These are phyloP conservation scores for Choiromyces venosus DNA, from an alignment of 495 filamentous ascomycete genomes.

Conservation along the genomic window DNA sequence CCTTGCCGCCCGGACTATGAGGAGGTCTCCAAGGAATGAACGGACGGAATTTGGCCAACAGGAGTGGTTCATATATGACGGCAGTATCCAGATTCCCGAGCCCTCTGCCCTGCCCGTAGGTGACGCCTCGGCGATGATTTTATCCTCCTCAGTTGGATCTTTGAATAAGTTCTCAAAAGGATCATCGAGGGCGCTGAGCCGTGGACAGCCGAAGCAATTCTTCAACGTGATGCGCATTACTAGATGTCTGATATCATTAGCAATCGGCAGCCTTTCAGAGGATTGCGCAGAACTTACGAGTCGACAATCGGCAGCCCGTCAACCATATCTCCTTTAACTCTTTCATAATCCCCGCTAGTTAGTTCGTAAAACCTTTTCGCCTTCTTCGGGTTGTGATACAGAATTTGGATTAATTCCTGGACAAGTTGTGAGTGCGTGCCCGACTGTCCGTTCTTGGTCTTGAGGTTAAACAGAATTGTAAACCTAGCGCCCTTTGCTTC, in stretches of 20 bases:
- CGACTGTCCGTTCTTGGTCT: neutral
- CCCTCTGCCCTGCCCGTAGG: neutral
- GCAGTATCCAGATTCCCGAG: conserved; percentile 11
- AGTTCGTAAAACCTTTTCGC: conserved; percentile 9
- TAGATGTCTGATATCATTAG: conserved; percentile 6
- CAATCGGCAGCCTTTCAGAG: neutral
- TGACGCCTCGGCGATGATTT: neutral
- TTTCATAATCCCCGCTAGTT: conserved; percentile 6
- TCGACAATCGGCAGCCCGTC: conserved; percentile 18
- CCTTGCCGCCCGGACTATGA: conserved; percentile 12
- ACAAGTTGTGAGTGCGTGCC: conserved; percentile 1
- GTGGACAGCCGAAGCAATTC: conserved; percentile 5
- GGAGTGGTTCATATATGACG: conserved; percentile 22
- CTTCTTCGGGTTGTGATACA: conserved; percentile 15
- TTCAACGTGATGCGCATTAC: neutral
- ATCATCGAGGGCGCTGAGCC: neutral
- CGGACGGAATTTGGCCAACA: conserved; percentile 15
- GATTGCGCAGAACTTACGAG: conserved; percentile 4
- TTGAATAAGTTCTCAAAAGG: no score
- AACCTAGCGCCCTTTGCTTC: neutral
- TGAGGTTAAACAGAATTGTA: neutral
- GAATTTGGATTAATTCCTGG: conserved; percentile 1
- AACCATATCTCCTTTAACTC: conserved; percentile 8
- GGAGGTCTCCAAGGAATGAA: conserved; percentile 22
- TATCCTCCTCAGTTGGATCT: neutral